Conservation (phyloP, 1,139 yeast genomes). For the Zygotorulaspora mrakii region DNA sequence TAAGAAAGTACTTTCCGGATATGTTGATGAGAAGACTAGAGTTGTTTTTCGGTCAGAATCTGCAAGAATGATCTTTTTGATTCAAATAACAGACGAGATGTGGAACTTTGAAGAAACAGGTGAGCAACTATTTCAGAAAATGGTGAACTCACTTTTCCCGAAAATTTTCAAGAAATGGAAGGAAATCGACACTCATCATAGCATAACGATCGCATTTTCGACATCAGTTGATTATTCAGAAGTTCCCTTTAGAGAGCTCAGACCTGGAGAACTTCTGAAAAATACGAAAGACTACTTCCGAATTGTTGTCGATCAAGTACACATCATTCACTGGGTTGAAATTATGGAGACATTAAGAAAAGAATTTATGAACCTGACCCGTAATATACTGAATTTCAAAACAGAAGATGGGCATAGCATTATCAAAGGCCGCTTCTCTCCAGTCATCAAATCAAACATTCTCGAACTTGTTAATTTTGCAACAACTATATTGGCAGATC, state of each 20-base stretch:
- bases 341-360: constrained; percentile 83
- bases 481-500: constrained; percentile 70
- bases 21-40: constrained; percentile 70
- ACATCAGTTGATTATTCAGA: constrained; percentile 66
- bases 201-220: constrained; percentile 85
- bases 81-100: constrained; percentile 92
- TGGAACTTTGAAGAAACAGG: constrained; percentile 98
- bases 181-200: constrained; percentile 79
- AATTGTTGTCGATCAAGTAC: constrained; percentile 93
- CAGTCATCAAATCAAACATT: constrained; percentile 85
- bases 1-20: constrained; percentile 56
- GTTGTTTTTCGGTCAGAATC: constrained; percentile 87
- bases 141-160: constrained; percentile 87
- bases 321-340: constrained; percentile 80
- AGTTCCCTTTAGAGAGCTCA: constrained; percentile 50
- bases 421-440: constrained; percentile 59
- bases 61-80: constrained; percentile 74
- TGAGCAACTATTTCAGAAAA: constrained; percentile 86
- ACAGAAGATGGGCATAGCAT: constrained; percentile 40
- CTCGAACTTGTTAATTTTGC: constrained; percentile 86
- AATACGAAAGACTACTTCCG: constrained; percentile 77
- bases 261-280: constrained; percentile 69
- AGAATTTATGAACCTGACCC: constrained; percentile 79
- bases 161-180: constrained; percentile 87
- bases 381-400: constrained; percentile 59